phyloP scores from a whole-genome alignment of 1,284 basidiomycete genomes.

The Puccinia horiana region DNA sequence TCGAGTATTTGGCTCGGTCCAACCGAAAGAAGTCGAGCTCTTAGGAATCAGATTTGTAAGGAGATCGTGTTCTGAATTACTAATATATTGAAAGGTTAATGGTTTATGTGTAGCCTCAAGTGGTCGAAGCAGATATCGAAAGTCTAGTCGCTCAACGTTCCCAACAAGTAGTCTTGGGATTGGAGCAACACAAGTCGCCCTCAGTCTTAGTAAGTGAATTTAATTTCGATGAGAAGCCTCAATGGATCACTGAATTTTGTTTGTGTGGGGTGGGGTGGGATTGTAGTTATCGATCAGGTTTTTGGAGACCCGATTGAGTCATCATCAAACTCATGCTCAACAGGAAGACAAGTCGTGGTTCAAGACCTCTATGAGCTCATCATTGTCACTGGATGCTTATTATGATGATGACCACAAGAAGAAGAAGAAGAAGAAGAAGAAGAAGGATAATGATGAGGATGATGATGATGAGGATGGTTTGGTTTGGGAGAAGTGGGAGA shows the following conservation, averaged over 20 bases:
- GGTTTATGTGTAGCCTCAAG: constrained; percentile 4
- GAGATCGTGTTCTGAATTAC: neutral
- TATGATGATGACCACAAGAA: too few relatives aligned
- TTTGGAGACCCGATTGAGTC: constrained; percentile 20
- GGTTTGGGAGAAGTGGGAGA: constrained; percentile 46
- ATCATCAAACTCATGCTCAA: neutral
- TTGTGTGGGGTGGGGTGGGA: neutral
- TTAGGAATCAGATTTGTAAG: constrained; percentile 12
- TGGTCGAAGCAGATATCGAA: constrained; percentile 34
- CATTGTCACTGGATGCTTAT: too few relatives aligned
- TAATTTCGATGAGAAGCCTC: neutral
- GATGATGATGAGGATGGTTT: constrained; percentile 9
- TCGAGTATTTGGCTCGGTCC: constrained; percentile 10
- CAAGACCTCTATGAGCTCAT: neutral
- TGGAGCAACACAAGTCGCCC: constrained; percentile 32
- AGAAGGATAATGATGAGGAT: neutral
- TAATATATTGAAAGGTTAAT: neutral
- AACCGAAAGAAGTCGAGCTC: constrained; percentile 6
- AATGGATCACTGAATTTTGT: neutral
- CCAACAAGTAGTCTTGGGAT: constrained; percentile 1
- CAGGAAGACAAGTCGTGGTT: constrained; percentile 4
- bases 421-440: neutral
- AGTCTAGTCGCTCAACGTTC: constrained; percentile 12
- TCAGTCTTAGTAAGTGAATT: neutral
- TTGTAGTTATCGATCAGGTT: constrained; percentile 31